These are phyloP conservation scores for Saitozyma podzolica DNA, from an alignment of 768 basidiomycete genomes.

Conservation along the genomic window DNA sequence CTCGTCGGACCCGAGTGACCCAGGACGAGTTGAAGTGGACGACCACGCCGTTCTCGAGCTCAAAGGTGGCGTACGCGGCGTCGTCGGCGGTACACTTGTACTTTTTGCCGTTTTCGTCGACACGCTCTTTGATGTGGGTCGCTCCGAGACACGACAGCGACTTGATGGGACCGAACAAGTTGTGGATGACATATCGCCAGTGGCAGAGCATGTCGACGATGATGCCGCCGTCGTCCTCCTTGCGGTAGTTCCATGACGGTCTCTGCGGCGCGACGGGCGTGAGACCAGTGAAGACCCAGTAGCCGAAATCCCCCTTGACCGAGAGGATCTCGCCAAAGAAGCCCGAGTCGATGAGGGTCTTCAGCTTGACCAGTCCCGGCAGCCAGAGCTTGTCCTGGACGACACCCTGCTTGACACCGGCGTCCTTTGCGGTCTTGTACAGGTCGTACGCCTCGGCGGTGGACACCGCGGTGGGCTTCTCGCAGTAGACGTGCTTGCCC, in stretches of 20 bases:
- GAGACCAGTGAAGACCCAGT: constrained; percentile 30
- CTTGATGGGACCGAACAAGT: constrained; percentile 28
- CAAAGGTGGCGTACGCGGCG: constrained; percentile 24
- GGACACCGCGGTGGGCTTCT: constrained; percentile 23
- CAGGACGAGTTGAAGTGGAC: constrained; percentile 31
- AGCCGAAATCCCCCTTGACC: constrained; percentile 31
- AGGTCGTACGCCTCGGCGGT: constrained; percentile 25
- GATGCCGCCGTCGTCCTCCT: constrained; percentile 30
- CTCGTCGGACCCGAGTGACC: constrained; percentile 19
- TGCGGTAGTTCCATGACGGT: constrained; percentile 28
- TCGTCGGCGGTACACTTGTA: constrained; percentile 33
- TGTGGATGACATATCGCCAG: constrained; percentile 31
- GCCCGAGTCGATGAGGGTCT: constrained; percentile 17
- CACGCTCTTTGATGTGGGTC: constrained; percentile 15
- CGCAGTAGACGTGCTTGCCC: constrained; percentile 29
- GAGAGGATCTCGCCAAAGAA: constrained; percentile 28
- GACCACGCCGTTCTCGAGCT: constrained; percentile 24
- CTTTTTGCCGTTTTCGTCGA: constrained; percentile 17
- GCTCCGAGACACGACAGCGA: constrained; percentile 22
- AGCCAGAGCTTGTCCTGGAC: constrained; percentile 31
- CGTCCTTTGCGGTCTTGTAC: constrained; percentile 17
- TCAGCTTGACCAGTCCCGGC: constrained; percentile 27
- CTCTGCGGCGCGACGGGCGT: constrained; percentile 21
- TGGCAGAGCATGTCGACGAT: constrained; percentile 29
- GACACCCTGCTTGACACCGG: constrained; percentile 27